Evolutionary conservation across 2,329 filamentous ascomycete genomes (phyloP).

Genomic region (Grosmannia penicillata): DNA sequence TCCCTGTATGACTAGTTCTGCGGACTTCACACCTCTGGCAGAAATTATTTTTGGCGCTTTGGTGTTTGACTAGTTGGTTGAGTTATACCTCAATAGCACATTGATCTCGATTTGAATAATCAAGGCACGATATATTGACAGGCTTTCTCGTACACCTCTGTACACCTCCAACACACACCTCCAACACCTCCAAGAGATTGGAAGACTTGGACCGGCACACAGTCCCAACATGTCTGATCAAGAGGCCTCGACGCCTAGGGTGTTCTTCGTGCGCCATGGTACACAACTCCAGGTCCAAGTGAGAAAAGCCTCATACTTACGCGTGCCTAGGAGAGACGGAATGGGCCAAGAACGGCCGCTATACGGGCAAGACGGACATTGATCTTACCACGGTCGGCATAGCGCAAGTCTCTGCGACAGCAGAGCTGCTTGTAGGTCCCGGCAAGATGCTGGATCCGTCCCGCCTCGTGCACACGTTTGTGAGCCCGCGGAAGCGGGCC

Average conservation of each 20-base stretch:
- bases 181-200: too few species aligned
- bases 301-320: neutral
- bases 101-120: too few species aligned
- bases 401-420: conserved; percentile 27
- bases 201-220: too few species aligned
- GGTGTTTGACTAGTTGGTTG: too few species aligned
- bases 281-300: neutral
- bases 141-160: too few species aligned
- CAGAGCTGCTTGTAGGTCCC: conserved; percentile 29
- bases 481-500: conserved; percentile 34
- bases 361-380: conserved; percentile 28
- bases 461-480: conserved; percentile 29
- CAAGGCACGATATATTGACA: too few species aligned
- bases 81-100: too few species aligned
- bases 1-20: too few species aligned
- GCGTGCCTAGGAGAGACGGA: conserved; percentile 19
- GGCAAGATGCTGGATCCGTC: conserved; percentile 35
- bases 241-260: conserved; percentile 21
- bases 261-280: conserved; percentile 23
- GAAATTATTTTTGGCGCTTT: too few species aligned
- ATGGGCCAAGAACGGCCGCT: conserved; percentile 30
- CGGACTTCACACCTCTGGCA: too few species aligned
- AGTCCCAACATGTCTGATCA: conserved; percentile 21
- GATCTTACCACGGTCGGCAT: conserved; percentile 23
- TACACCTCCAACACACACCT: too few species aligned